These are phyloP conservation scores for Termitomyces sp. DNA, from an alignment of 768 basidiomycete genomes.

Conservation along the genomic window DNA sequence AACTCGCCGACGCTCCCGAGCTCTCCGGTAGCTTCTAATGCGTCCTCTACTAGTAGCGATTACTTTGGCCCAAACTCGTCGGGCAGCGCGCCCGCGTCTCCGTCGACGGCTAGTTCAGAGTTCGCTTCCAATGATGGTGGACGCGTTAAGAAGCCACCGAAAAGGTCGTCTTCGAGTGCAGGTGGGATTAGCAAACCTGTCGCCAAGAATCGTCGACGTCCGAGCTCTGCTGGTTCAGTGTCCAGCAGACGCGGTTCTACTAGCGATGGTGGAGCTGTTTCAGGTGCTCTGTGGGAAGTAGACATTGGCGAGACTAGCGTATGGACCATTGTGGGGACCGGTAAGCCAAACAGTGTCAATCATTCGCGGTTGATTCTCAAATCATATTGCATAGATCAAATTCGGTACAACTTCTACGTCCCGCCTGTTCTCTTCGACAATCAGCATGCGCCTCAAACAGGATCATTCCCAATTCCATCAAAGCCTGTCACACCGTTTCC, in stretches of 20 bases:
- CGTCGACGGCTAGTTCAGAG: conserved; percentile 55
- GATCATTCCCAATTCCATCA: conserved; percentile 73
- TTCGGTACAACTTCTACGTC: conserved; percentile 91
- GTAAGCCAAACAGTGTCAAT: conserved; percentile 31
- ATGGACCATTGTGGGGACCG: conserved; percentile 92
- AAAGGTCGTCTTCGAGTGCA: conserved; percentile 72
- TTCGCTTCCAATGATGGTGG: conserved; percentile 80
- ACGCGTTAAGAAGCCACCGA: conserved; percentile 63
- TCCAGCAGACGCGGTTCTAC: conserved; percentile 61
- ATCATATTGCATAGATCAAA: conserved; percentile 53
- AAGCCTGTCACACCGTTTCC: conserved; percentile 87
- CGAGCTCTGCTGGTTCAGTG: conserved; percentile 71
- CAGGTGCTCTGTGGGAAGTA: conserved; percentile 81
- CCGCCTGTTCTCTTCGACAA: conserved; percentile 81
- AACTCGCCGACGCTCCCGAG: conserved; percentile 58
- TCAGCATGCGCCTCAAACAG: conserved; percentile 63
- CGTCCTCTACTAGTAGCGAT: conserved; percentile 50
- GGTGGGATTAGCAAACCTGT: conserved; percentile 50
- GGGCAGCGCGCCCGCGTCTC: conserved; percentile 67
- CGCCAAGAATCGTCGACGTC: conserved; percentile 60
- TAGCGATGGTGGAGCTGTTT: conserved; percentile 65
- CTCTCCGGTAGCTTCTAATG: conserved; percentile 66
- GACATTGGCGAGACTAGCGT: conserved; percentile 93
- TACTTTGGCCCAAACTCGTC: conserved; percentile 56
- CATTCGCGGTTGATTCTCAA: not conserved